A percentile compares a stretch with the other conserved stretches of the same genome.
Evolutionary conservation across 257 asterid species (phyloP).

Genomic region (Solanum sejunctum): DNA sequence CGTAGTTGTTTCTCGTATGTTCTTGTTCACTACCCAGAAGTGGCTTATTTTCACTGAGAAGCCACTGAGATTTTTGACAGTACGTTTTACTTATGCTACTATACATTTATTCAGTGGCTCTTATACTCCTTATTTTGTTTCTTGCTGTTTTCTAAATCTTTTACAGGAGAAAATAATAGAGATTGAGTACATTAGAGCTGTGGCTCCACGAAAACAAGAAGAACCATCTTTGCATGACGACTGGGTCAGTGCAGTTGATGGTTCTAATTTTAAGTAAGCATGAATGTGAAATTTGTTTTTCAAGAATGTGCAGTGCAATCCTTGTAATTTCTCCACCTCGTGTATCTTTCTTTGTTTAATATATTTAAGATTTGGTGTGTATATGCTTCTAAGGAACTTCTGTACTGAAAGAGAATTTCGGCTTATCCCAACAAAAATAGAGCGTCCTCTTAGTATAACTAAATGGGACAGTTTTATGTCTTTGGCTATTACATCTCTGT

Average conservation of each 20-base stretch:
- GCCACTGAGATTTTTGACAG: neutral
- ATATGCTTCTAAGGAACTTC: neutral
- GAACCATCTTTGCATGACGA: conserved; percentile 78
- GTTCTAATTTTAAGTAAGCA: conserved; percentile 64
- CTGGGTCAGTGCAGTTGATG: conserved; percentile 97
- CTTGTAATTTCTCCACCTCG: neutral
- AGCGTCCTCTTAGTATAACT: neutral
- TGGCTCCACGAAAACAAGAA: conserved; percentile 73
- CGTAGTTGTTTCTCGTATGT: neutral
- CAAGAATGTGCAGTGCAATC: neutral
- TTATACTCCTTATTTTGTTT: neutral
- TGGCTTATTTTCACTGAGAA: neutral
- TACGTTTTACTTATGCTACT: neutral
- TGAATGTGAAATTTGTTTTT: neutral
- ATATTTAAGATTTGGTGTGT: neutral
- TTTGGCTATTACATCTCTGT: neutral
- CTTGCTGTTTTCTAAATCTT: neutral
- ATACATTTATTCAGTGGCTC: neutral
- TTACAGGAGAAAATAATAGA: conserved; percentile 79
- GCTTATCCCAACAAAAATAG: neutral
- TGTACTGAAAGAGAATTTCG: neutral
- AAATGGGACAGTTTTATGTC: neutral
- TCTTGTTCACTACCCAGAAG: neutral
- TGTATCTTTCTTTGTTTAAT: neutral
- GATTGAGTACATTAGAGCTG: conserved; percentile 81